Evolutionary conservation across 73 alveolate species (phyloP), one percentile per base, ranked within the genome.

Genomic region (Loxodes magnus): DNA sequence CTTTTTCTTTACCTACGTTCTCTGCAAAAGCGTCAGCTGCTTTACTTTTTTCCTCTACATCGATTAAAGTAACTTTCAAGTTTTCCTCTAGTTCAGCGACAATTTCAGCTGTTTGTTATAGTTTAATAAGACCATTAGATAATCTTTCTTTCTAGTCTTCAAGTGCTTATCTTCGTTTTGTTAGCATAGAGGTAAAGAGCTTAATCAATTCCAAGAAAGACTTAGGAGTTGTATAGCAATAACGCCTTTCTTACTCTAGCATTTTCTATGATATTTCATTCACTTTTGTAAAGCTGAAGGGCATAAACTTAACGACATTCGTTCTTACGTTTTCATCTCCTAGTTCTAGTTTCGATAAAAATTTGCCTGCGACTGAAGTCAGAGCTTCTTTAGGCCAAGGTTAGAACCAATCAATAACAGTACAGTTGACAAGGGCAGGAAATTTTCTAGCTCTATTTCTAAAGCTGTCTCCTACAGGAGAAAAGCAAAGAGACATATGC

Each of bases 361-460:
- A 82, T 36, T 59, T 50, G 4, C 82, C 59, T 12, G 97, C 97
- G 74, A 91, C 98, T 53, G 95, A 74, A 37, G 88, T 78, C 38
- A 96, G 90, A 34, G 99, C 99, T 43, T 96, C 99, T 75, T 84
- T 95, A 27, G 99, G 99, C 99, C 99, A 96, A 6, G 98, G 98
- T 76, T 96, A 97, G 98, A 88, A 96, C 98, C 98, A 88, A 79
- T 82, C 97, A 34, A 82, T 94, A 43, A 75, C 96, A 60, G 97
- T 85, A 64, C 98, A 93, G 67, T 96, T 96, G 41, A 96, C 98
- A 55, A 96, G 73, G 35, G 99, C 98, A 0, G 99, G 99, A 99
- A 96, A 96, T 77, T 96, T 89, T 64, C 99, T 75, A 16, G 99
- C 98, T 41, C 98, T 88, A 75, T 75, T 77, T 75, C 98, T 84